Percentiles rank a stretch among this genome's conserved stretches.
These are phyloP conservation scores for Colletotrichum noveboracense DNA, from an alignment of 2,329 filamentous ascomycete genomes.

Conservation along the genomic window DNA sequence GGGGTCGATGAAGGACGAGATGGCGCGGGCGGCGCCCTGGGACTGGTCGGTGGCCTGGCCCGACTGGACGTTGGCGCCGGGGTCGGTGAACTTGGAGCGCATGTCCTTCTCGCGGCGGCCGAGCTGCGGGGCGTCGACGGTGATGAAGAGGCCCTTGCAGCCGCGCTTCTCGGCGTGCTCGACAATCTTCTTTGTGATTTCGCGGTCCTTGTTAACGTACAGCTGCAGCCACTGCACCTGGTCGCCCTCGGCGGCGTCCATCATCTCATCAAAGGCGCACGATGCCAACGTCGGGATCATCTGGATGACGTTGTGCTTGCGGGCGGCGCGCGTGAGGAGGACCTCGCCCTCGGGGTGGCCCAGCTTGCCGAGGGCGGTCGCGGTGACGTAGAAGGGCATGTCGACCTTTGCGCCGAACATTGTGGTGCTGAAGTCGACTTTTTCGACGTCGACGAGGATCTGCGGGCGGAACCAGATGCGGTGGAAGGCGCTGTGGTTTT, in stretches of 20 bases:
- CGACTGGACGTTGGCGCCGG: slow-evolving; percentile 81
- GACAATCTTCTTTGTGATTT: slow-evolving; percentile 88
- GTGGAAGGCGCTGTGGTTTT: slow-evolving; percentile 96
- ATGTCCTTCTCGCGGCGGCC: slow-evolving; percentile 97
- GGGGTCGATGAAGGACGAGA: slow-evolving; percentile 96
- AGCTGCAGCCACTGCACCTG: slow-evolving; percentile 97
- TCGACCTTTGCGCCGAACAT: slow-evolving; percentile 89
- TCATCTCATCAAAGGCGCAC: slow-evolving; percentile 96
- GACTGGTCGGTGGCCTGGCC: slow-evolving; percentile 80
- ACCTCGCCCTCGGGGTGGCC: slow-evolving; percentile 95
- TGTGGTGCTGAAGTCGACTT: slow-evolving; percentile 84
- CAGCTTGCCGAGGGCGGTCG: slow-evolving; percentile 93
- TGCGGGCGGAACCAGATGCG: slow-evolving; percentile 96
- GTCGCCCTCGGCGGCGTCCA: slow-evolving; percentile 79
- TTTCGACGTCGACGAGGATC: slow-evolving; percentile 86
- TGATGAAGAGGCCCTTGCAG: slow-evolving; percentile 97
- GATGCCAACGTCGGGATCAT: slow-evolving; percentile 99
- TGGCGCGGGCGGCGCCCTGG: slow-evolving; percentile 93
- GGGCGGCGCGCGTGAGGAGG: slow-evolving; percentile 81
- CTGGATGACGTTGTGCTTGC: slow-evolving; percentile 89
- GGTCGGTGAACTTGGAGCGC: slow-evolving; percentile 88
- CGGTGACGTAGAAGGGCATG: slow-evolving; percentile 95
- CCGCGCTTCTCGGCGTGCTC: slow-evolving; percentile 89
- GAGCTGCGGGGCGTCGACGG: slow-evolving; percentile 94
- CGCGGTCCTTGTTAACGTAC: slow-evolving; percentile 95